A percentile compares a stretch with the other conserved stretches of the same genome.
These are phyloP conservation scores for Podaxis pistillaris DNA, from an alignment of 768 basidiomycete genomes.

Conservation along the genomic window DNA sequence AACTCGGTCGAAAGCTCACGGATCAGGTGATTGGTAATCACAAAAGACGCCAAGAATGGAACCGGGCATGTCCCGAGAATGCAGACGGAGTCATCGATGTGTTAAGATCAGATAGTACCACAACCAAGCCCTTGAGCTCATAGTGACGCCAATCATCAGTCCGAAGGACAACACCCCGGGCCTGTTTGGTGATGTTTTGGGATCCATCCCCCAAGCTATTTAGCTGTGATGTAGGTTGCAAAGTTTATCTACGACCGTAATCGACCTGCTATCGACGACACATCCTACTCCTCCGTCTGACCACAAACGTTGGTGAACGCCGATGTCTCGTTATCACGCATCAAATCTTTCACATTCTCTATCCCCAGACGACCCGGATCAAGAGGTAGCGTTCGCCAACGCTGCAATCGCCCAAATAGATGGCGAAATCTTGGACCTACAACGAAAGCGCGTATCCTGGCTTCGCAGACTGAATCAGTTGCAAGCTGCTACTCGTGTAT, in stretches of 20 bases:
- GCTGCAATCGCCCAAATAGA: background rate
- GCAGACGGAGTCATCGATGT: background rate
- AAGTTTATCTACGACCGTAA: background rate
- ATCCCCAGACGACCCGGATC: background rate
- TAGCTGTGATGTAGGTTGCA: background rate
- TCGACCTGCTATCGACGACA: background rate
- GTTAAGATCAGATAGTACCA: background rate
- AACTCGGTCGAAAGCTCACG: background rate
- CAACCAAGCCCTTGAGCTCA: background rate
- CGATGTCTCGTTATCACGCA: background rate
- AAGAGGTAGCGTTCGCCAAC: background rate
- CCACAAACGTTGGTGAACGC: background rate
- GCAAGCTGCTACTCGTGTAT: background rate
- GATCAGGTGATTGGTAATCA: background rate
- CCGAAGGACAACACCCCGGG: background rate
- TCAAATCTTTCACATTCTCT: background rate
- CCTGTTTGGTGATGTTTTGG: background rate
- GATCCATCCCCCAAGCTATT: too few relatives aligned
- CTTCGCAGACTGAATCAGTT: background rate
- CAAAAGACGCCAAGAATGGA: background rate
- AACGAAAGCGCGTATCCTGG: background rate
- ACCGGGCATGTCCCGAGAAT: background rate
- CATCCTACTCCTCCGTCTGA: background rate
- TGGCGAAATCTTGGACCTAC: background rate
- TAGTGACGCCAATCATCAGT: background rate